phyloP scores from a whole-genome alignment of 768 basidiomycete genomes.

The Crassisporium funariophilum region DNA sequence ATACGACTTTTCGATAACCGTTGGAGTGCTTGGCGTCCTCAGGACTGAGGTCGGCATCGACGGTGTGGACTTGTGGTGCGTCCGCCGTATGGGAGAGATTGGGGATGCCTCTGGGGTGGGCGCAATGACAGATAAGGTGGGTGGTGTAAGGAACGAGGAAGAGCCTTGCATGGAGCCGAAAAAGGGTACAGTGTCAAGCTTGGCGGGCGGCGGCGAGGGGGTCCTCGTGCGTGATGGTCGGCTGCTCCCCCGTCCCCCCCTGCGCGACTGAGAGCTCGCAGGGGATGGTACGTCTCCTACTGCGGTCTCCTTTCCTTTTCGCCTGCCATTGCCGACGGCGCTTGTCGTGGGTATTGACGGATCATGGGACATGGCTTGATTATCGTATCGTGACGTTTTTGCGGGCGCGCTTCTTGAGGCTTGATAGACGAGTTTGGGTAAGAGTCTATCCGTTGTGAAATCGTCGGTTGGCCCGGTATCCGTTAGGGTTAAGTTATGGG shows the following conservation, averaged over 20 bases:
- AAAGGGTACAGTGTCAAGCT: conserved; percentile 26
- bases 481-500: conserved; percentile 37
- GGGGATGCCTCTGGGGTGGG: conserved; percentile 45
- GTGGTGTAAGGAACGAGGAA: conserved; percentile 38
- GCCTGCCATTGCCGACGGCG: conserved; percentile 19
- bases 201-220: conserved; percentile 26
- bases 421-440: conserved; percentile 4
- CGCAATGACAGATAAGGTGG: conserved; percentile 39
- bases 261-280: conserved; percentile 16
- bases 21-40: conserved; percentile 28
- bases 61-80: conserved; percentile 31
- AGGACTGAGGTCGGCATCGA: conserved; percentile 32
- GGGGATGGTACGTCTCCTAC: conserved; percentile 10
- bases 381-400: conserved; percentile 15
- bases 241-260: conserved; percentile 21
- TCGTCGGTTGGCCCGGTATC: conserved; percentile 26
- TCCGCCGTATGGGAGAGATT: conserved; percentile 28
- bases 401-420: conserved; percentile 12
- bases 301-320: conserved; percentile 19
- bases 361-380: conserved; percentile 26
- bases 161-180: conserved; percentile 24
- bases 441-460: conserved; percentile 9
- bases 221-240: conserved; percentile 21
- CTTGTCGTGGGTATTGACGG: conserved; percentile 19
- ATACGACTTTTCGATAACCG: conserved; percentile 35